phyloP scores from a whole-genome alignment of 1,139 yeast species.

The Eremothecium sinecaudum region DNA sequence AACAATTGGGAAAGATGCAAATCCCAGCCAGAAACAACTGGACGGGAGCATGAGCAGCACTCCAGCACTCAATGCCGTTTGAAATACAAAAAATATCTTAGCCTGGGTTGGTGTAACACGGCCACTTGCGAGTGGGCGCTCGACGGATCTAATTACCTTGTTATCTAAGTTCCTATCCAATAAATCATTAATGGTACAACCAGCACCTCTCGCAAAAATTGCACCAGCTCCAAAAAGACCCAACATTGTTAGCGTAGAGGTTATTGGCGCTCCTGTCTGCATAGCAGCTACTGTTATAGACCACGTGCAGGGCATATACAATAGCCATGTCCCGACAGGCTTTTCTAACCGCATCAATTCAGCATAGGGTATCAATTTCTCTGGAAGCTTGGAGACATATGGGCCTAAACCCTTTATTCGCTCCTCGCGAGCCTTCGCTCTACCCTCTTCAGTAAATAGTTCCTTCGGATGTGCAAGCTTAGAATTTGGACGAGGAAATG shows the following conservation, averaged over 20 bases:
- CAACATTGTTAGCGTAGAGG: slow-evolving; percentile 49
- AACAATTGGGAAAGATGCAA: slow-evolving; percentile 70
- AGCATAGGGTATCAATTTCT: slow-evolving; percentile 74
- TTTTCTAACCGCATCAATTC: slow-evolving; percentile 85
- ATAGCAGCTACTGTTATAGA: slow-evolving; percentile 64
- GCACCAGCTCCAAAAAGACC: slow-evolving; percentile 75
- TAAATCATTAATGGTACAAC: slow-evolving; percentile 90
- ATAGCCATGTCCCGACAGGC: slow-evolving; percentile 84
- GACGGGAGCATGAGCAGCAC: slow-evolving; percentile 65
- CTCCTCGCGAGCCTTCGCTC: slow-evolving; percentile 47
- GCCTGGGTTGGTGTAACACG: slow-evolving; percentile 69
- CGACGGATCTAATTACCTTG: slow-evolving; percentile 78
- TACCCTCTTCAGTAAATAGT: slow-evolving; percentile 47
- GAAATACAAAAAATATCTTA: slow-evolving; percentile 61
- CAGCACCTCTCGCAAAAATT: slow-evolving; percentile 92
- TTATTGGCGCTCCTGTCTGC: slow-evolving; percentile 56
- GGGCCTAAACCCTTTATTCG: slow-evolving; percentile 52
- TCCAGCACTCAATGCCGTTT: slow-evolving; percentile 61
- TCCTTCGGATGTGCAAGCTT: too few relatives aligned
- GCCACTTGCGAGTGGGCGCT: slow-evolving; percentile 86
- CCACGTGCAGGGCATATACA: slow-evolving; percentile 67
- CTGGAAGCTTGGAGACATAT: slow-evolving; percentile 55
- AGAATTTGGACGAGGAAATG: too few relatives aligned
- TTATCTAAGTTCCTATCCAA: slow-evolving; percentile 74
- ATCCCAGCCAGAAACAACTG: slow-evolving; percentile 76